These are phyloP conservation scores for Hypoxylon intermedium DNA, from an alignment of 495 filamentous ascomycete species.

Conservation along the genomic window DNA sequence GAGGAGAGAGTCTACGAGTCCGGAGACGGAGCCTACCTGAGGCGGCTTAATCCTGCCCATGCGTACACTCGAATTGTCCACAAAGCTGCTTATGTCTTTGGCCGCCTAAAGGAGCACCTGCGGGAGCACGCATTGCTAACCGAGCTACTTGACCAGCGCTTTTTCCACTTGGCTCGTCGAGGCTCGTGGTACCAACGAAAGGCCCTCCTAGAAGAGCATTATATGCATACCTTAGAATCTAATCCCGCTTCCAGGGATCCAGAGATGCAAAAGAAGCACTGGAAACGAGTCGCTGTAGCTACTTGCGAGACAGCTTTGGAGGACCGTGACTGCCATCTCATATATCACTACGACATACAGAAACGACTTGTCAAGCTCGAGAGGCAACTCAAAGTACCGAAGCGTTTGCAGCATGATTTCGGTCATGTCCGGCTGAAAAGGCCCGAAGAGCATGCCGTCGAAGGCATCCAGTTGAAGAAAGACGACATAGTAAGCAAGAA, in stretches of 20 bases:
- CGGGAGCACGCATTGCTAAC: slow-evolving; percentile 77
- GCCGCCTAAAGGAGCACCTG: slow-evolving; percentile 78
- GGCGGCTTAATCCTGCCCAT: slow-evolving; percentile 91
- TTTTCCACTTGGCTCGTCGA: slow-evolving; percentile 84
- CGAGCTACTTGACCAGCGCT: slow-evolving; percentile 78
- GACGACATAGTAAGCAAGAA: slow-evolving; percentile 52
- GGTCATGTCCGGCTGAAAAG: slow-evolving; percentile 77
- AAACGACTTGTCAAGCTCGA: slow-evolving; percentile 92
- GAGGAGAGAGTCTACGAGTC: slow-evolving; percentile 82
- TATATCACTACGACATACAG: slow-evolving; percentile 92
- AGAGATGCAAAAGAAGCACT: slow-evolving; percentile 74
- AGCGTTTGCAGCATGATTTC: slow-evolving; percentile 91
- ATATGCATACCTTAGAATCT: slow-evolving; percentile 73
- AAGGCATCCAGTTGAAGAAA: slow-evolving; percentile 77
- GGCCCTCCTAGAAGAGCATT: slow-evolving; percentile 92
- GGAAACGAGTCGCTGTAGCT: slow-evolving; percentile 77
- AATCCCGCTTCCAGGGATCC: slow-evolving; percentile 40
- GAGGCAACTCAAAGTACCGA: slow-evolving; percentile 79
- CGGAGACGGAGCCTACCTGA: slow-evolving; percentile 88
- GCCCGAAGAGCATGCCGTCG: slow-evolving; percentile 74
- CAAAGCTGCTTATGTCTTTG: slow-evolving; percentile 80
- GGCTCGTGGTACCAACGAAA: slow-evolving; percentile 97
- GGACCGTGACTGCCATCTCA: slow-evolving; percentile 86
- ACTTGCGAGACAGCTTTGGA: slow-evolving; percentile 89
- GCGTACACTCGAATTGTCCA: slow-evolving; percentile 93